These are phyloP conservation scores for Pilatotrama ljubarskyi DNA, from an alignment of 768 basidiomycete genomes.

Conservation along the genomic window DNA sequence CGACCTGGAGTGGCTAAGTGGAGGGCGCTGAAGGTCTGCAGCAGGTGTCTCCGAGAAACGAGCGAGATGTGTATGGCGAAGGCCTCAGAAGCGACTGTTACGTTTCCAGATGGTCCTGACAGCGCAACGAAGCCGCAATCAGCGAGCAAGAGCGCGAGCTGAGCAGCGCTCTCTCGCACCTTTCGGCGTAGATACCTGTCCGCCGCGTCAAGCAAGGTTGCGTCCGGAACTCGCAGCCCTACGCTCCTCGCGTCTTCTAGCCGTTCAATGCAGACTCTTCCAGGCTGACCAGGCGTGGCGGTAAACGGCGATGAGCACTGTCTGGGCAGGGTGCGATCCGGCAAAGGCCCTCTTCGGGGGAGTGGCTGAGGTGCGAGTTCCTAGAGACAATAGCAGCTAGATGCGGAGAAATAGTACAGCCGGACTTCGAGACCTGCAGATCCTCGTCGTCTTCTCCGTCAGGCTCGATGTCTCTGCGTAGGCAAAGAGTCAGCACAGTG, in stretches of 20 bases:
- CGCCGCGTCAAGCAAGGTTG: background rate
- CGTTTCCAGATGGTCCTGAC: too few species aligned
- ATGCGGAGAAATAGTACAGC: background rate
- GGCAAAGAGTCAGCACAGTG: background rate
- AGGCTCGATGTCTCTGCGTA: background rate
- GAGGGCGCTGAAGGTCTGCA: too few species aligned
- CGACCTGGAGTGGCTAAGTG: too few species aligned
- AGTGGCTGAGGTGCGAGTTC: background rate
- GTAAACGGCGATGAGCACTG: background rate
- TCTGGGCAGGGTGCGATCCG: background rate
- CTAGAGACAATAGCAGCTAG: background rate
- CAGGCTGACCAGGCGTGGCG: background rate
- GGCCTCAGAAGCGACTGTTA: too few species aligned
- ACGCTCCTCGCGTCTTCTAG: background rate
- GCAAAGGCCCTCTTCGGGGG: background rate
- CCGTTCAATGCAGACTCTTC: background rate
- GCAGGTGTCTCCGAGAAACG: too few species aligned
- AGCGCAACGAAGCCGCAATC: background rate
- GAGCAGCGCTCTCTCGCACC: background rate
- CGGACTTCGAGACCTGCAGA: background rate
- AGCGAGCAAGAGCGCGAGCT: background rate
- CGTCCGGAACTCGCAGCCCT: background rate
- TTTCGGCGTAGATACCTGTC: background rate
- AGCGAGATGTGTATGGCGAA: too few species aligned
- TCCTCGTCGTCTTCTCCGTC: background rate